Evolutionary conservation across 1,284 basidiomycete genomes (phyloP).

Genomic region (Leccinum angustisporum): DNA sequence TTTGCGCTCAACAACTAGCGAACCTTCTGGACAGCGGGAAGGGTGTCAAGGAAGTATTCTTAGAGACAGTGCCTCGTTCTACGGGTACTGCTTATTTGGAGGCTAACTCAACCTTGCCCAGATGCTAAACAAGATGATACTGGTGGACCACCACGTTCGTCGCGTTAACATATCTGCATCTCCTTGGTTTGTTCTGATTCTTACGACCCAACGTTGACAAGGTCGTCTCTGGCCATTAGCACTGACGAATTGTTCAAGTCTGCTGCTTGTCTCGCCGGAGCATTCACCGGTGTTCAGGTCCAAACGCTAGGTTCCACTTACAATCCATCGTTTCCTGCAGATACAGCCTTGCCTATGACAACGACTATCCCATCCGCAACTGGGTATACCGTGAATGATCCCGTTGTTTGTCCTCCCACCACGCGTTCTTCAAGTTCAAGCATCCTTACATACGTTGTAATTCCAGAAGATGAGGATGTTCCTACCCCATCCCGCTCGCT

Average conservation of each 20-base stretch:
- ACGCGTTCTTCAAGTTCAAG: background rate
- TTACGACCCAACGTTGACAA: conserved; percentile 4
- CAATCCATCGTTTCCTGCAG: conserved; percentile 26
- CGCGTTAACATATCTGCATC: no score
- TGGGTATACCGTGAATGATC: conserved; percentile 1
- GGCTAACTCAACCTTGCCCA: no score
- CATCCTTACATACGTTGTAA: conserved; percentile 14
- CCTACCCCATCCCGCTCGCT: background rate
- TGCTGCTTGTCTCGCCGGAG: conserved; percentile 66
- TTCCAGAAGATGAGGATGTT: background rate
- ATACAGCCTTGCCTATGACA: background rate
- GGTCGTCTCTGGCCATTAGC: conserved; percentile 35
- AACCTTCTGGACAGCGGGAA: no score
- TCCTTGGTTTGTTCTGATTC: background rate
- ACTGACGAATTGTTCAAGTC: conserved; percentile 73
- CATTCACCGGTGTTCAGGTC: conserved; percentile 38
- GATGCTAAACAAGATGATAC: no score
- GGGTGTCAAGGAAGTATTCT: no score
- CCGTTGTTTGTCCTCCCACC: conserved; percentile 17
- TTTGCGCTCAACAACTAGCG: no score
- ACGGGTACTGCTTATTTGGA: no score
- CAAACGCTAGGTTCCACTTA: conserved; percentile 25
- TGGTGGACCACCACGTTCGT: no score
- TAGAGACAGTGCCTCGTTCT: no score
- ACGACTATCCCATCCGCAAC: background rate